Evolutionary conservation across 129 eudicot species (phyloP), one percentile per base, ranked within the genome.

Genomic region (Saussurea involucrata): DNA sequence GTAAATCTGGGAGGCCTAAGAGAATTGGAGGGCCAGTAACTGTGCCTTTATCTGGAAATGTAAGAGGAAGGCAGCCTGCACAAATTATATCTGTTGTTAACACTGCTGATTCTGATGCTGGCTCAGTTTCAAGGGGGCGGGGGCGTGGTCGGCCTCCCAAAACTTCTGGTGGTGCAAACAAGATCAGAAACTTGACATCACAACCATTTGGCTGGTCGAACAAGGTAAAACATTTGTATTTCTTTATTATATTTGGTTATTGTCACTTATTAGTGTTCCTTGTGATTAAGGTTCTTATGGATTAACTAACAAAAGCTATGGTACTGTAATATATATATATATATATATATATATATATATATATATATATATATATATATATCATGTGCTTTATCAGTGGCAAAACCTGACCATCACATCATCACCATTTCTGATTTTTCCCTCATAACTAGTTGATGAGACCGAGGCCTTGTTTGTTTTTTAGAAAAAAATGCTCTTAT

Each of bases 41-140:
- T 15, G 46, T 25, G 12, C 66, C 66, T 17, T 72, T 72, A 10
- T 55, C 76, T 6, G 73, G 73, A 34, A 37, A 68, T 27, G 27
- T 32, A 12, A 74, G 88, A n/a, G 92, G 90, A 3, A 68, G 96
- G 64, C n/a, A n/a, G n/a, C 92, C 88, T 4, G 79, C 69, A 42
- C 29, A 2, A 32, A 24, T 2, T 66, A 29, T 69, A 36, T 69
- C 60, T 21, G 61, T 22, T 21, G 61, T 22, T 42, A 72, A 72
- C 66, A 81, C 57, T 17, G 49, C 17, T 61, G 46, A 15, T 73
- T 60, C 28, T 61, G 70, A 24, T 34, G 10, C 21, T 71, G 63
- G 15, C 32, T 36, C 77, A 15, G 31, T 58, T 73, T 73, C 77
- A 57, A 73, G 68, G 18, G 68, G 57, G 18, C 76, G 68, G 18